Percentiles rank a stretch among this genome's conserved stretches.
Conservation (phyloP, 495 filamentous ascomycete genomes). For the Lepraria neglecta region DNA sequence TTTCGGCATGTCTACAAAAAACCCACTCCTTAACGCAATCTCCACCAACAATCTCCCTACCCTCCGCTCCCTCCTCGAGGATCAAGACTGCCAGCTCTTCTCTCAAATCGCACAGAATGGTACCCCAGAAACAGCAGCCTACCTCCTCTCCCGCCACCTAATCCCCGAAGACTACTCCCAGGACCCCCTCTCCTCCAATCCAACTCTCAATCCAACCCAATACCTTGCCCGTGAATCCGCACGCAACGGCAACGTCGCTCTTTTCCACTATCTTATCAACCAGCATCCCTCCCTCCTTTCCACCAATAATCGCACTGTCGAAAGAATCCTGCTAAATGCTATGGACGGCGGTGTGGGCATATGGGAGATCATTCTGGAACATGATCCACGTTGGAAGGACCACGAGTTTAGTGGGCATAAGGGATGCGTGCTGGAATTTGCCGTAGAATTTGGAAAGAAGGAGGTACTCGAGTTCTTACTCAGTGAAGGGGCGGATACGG, state of each 20-base stretch:
- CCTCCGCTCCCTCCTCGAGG: background rate
- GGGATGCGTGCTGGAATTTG: background rate
- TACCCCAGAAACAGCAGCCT: conserved; percentile 4
- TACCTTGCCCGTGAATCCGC: conserved; percentile 2
- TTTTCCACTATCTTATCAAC: background rate
- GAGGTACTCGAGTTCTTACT: conserved; percentile 2
- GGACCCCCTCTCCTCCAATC: background rate
- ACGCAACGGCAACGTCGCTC: background rate
- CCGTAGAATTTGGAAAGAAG: background rate
- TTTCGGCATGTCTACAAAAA: background rate
- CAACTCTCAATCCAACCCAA: background rate
- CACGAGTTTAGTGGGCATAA: background rate
- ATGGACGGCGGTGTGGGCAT: background rate
- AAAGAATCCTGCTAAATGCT: background rate
- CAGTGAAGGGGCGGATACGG: conserved; percentile 1
- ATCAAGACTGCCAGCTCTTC: conserved; percentile 5
- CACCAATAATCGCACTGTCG: background rate
- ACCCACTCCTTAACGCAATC: background rate
- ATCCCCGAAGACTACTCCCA: background rate
- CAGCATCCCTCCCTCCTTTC: background rate
- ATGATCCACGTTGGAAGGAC: background rate
- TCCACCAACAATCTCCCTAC: background rate
- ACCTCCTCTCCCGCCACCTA: background rate
- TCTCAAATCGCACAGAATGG: background rate
- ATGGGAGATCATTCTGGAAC: conserved; percentile 4